These are phyloP conservation scores for Annulohypoxylon bovei DNA, from an alignment of 495 filamentous ascomycete genomes.

Conservation along the genomic window DNA sequence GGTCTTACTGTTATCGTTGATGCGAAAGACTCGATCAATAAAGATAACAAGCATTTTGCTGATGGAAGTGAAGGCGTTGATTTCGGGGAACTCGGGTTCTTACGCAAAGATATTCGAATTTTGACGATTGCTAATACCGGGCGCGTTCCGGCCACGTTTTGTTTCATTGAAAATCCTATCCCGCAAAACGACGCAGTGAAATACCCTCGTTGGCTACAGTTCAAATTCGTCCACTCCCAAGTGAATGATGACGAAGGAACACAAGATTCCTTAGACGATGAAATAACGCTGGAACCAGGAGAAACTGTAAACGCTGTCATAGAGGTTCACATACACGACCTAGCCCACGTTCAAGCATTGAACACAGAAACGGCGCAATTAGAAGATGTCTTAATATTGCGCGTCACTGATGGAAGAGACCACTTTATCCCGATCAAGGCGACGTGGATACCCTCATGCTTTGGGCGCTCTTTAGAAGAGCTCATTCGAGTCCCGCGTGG, in stretches of 20 bases:
- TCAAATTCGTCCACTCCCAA: slow-evolving; percentile 64
- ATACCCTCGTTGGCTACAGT: slow-evolving; percentile 70
- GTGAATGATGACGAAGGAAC: slow-evolving; percentile 14
- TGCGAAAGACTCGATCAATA: slow-evolving; percentile 41
- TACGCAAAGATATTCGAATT: slow-evolving; percentile 67
- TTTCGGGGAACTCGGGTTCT: slow-evolving; percentile 77
- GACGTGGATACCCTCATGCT: slow-evolving; percentile 81
- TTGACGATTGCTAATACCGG: slow-evolving; percentile 94
- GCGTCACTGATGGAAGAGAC: slow-evolving; percentile 84
- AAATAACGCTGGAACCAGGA: slow-evolving; percentile 68
- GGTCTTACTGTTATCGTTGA: slow-evolving; percentile 87
- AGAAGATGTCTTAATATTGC: slow-evolving; percentile 90
- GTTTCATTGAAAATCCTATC: slow-evolving; percentile 76
- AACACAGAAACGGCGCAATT: slow-evolving; percentile 72
- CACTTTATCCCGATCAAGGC: slow-evolving; percentile 87
- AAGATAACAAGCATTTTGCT: slow-evolving; percentile 26
- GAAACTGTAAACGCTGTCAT: slow-evolving; percentile 79
- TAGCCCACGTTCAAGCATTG: slow-evolving; percentile 71
- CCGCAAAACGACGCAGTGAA: slow-evolving; percentile 50
- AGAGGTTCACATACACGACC: slow-evolving; percentile 68
- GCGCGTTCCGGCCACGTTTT: slow-evolving; percentile 75
- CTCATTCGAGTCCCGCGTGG: slow-evolving; percentile 85
- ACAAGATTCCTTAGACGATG: slow-evolving; percentile 40
- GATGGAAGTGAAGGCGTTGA: slow-evolving; percentile 67
- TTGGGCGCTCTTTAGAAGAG: slow-evolving; percentile 84